These are phyloP conservation scores for Cladosporium sp. DNA, from an alignment of 2,329 filamentous ascomycete species.

Conservation along the genomic window DNA sequence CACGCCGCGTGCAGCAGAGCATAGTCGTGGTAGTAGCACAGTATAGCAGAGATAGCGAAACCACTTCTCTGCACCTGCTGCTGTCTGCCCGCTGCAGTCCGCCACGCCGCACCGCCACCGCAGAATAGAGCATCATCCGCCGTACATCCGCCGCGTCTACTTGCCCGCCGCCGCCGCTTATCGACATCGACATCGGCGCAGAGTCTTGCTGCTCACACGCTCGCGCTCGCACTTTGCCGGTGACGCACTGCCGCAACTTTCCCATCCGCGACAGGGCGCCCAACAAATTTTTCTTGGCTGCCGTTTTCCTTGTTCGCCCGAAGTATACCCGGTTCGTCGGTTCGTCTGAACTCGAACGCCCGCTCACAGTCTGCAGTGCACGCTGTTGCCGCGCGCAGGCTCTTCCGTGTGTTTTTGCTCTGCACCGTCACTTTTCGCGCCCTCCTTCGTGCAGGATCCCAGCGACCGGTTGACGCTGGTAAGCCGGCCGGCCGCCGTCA, in stretches of 20 bases:
- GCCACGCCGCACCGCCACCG: background rate
- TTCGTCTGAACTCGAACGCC: background rate
- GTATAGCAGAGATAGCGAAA: background rate
- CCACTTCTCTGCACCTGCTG: background rate
- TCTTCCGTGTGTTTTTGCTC: conserved; percentile 4
- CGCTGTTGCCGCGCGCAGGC: conserved; percentile 2
- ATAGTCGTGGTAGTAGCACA: background rate
- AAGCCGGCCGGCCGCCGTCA: conserved; percentile 15
- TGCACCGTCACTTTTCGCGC: conserved; percentile 12
- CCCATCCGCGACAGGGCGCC: background rate
- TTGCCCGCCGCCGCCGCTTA: background rate
- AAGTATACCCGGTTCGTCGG: background rate
- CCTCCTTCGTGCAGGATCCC: conserved; percentile 10
- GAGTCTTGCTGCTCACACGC: background rate
- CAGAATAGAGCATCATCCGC: background rate
- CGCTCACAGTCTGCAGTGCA: background rate
- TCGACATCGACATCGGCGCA: conserved; percentile 8
- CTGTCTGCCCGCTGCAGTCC: background rate
- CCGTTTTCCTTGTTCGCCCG: conserved; percentile 3
- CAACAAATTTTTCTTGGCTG: conserved; percentile 14
- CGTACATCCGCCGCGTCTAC: background rate
- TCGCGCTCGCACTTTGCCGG: background rate
- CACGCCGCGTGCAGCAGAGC: conserved; percentile 3
- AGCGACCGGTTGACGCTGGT: conserved; percentile 15
- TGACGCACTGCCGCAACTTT: conserved; percentile 13